A percentile compares a stretch with the other conserved stretches of the same genome.
phyloP scores from a whole-genome alignment of 179 eudicot species.

The Carnegiea gigantea region DNA sequence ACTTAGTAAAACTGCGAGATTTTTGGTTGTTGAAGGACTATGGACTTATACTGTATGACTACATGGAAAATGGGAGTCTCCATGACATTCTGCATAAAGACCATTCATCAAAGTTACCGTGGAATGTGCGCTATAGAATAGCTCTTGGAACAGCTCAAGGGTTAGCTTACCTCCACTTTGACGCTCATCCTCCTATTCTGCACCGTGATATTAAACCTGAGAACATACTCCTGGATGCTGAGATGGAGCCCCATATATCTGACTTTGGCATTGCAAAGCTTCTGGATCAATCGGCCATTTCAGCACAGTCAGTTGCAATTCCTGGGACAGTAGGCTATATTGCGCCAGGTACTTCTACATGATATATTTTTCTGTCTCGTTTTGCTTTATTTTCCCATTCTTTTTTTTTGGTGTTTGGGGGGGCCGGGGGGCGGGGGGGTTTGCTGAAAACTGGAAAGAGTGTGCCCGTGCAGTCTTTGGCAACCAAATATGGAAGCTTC shows the following conservation, averaged over 20 bases:
- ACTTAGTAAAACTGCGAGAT: slow-evolving; percentile 57
- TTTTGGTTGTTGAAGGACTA: slow-evolving; percentile 59
- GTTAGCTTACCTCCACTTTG: slow-evolving; percentile 78
- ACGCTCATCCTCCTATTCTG: slow-evolving; percentile 69
- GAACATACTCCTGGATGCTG: slow-evolving; percentile 70
- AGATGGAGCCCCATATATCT: slow-evolving; percentile 85
- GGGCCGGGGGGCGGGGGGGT: not conserved
- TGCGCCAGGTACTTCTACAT: slow-evolving; percentile 55
- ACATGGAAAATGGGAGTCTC: slow-evolving; percentile 84
- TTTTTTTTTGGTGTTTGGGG: not conserved
- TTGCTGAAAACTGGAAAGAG: no score
- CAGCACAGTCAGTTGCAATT: slow-evolving; percentile 40
- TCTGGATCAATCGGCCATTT: slow-evolving; percentile 47
- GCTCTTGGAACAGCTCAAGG: slow-evolving; percentile 86
- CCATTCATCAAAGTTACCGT: slow-evolving; percentile 44
- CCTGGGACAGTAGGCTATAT: slow-evolving; percentile 83
- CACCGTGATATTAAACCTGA: slow-evolving; percentile 86
- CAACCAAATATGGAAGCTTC: no score
- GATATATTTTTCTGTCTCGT: not conserved
- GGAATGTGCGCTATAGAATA: slow-evolving; percentile 59
- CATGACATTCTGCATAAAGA: slow-evolving; percentile 55
- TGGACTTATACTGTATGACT: slow-evolving; percentile 61
- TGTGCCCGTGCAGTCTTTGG: no score
- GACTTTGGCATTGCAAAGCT: slow-evolving; percentile 93
- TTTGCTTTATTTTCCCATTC: not conserved